Evolutionary conservation across 2,329 filamentous ascomycete genomes (phyloP).

Genomic region (Venturia oleaginea): DNA sequence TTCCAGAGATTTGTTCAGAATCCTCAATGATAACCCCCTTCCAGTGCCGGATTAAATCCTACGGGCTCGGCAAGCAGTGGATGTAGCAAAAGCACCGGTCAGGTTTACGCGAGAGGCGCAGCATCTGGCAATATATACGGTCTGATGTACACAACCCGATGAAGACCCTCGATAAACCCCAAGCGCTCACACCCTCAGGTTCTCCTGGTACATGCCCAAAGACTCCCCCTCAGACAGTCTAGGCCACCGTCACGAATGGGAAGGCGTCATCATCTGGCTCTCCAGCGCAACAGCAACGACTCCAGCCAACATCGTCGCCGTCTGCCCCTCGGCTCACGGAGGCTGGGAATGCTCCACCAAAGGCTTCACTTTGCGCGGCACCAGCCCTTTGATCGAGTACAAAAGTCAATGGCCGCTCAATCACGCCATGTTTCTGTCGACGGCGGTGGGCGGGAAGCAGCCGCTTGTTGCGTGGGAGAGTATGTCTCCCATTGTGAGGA

Average conservation of each 20-base stretch:
- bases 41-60: background rate
- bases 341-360: background rate
- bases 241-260: slow-evolving; percentile 49
- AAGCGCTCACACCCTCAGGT: slow-evolving; percentile 35
- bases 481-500: slow-evolving; percentile 34
- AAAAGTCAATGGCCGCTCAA: slow-evolving; percentile 26
- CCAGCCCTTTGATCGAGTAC: background rate
- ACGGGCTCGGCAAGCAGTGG: background rate
- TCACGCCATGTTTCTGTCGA: slow-evolving; percentile 37
- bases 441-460: slow-evolving; percentile 33
- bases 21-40: background rate
- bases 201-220: slow-evolving; percentile 45
- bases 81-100: background rate
- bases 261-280: slow-evolving; percentile 46
- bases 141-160: background rate
- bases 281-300: slow-evolving; percentile 28
- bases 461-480: slow-evolving; percentile 43
- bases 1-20: background rate
- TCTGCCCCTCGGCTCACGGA: background rate
- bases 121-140: background rate
- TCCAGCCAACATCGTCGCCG: slow-evolving; percentile 18
- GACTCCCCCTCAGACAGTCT: slow-evolving; percentile 36
- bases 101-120: background rate
- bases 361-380: background rate
- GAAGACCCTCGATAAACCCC: background rate